A percentile compares a stretch with the other conserved stretches of the same genome.
Conservation (phyloP, 495 filamentous ascomycete species). For the Thermothielavioides terrestris region DNA sequence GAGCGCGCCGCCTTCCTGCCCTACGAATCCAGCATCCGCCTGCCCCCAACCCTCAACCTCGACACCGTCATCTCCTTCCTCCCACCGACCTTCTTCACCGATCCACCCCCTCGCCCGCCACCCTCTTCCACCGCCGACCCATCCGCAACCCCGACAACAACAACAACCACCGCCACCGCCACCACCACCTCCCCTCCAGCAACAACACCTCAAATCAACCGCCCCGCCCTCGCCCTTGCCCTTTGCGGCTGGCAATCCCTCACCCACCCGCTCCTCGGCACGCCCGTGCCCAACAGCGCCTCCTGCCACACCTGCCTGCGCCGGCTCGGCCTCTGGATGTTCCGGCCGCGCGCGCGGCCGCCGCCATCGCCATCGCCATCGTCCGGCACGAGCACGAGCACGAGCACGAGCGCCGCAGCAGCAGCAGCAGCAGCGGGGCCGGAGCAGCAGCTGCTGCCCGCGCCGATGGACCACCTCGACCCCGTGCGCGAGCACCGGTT, state of each 20-base stretch:
- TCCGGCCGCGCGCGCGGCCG: slow-evolving; percentile 49
- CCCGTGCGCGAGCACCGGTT: slow-evolving; percentile 62
- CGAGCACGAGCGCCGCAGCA: too few relatives aligned
- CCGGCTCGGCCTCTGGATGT: slow-evolving; percentile 89
- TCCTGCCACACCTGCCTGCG: slow-evolving; percentile 80
- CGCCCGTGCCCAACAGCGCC: slow-evolving; percentile 52
- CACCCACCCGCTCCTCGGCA: slow-evolving; percentile 48
- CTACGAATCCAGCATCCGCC: slow-evolving; percentile 43
- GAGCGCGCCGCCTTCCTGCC: slow-evolving; percentile 40
- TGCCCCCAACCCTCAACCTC: slow-evolving; percentile 38
- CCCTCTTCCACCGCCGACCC: slow-evolving; percentile 35
- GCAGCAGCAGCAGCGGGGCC: too few relatives aligned
- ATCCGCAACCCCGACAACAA: slow-evolving; percentile 23
- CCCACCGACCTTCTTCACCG: slow-evolving; percentile 37
- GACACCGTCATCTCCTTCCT: slow-evolving; percentile 43
- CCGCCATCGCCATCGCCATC: slow-evolving; percentile 43
- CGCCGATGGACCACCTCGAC: slow-evolving; percentile 57
- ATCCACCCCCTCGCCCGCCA: slow-evolving; percentile 39
- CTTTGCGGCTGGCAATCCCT: slow-evolving; percentile 80
- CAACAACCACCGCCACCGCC: slow-evolving; percentile 12
- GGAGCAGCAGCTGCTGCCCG: too few relatives aligned
- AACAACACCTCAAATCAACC: slow-evolving; percentile 37
- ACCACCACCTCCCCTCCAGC: slow-evolving; percentile 12
- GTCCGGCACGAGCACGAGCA: too few relatives aligned
- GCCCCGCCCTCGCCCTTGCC: slow-evolving; percentile 62